Evolutionary conservation across 192 early-diverging fungal genomes (phyloP).

Genomic region (Thamnidium elegans): DNA sequence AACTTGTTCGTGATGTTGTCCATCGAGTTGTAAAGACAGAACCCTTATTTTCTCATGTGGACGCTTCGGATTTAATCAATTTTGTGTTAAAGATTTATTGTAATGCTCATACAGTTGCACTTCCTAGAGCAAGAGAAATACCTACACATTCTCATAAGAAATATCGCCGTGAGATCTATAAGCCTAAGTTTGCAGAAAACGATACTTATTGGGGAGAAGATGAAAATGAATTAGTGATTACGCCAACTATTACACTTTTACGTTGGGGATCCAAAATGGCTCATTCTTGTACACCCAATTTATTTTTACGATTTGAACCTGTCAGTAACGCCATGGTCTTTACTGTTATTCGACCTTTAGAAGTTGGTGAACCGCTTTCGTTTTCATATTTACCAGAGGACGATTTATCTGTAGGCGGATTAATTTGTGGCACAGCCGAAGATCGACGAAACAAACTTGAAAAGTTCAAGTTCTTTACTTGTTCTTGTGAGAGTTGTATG

Average conservation of each 20-base stretch:
- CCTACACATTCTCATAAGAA: constrained; percentile 25
- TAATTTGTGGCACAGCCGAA: constrained; percentile 33
- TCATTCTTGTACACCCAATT: constrained; percentile 37
- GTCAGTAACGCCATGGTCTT: constrained; percentile 24
- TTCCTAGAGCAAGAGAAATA: constrained; percentile 11
- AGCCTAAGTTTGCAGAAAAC: neutral
- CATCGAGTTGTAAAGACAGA: constrained; percentile 1
- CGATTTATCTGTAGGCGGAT: constrained; percentile 26
- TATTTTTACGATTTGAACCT: constrained; percentile 33
- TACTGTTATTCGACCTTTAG: constrained; percentile 19
- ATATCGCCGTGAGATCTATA: constrained; percentile 14
- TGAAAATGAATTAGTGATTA: neutral
- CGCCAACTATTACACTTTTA: constrained; percentile 26
- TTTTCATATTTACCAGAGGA: constrained; percentile 40
- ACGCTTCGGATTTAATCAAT: constrained; percentile 2
- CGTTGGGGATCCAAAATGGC: constrained; percentile 39
- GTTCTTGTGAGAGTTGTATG: constrained; percentile 31
- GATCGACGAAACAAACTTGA: constrained; percentile 20
- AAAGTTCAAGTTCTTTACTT: constrained; percentile 37
- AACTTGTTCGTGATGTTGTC: constrained; percentile 2
- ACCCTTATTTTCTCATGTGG: constrained; percentile 16
- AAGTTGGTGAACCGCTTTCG: constrained; percentile 21
- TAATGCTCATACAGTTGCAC: constrained; percentile 37
- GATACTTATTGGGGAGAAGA: constrained; percentile 5
- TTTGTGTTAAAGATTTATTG: constrained; percentile 39